Conservation (phyloP, 441 rosid genomes). For the Francoa sonchifolia region DNA sequence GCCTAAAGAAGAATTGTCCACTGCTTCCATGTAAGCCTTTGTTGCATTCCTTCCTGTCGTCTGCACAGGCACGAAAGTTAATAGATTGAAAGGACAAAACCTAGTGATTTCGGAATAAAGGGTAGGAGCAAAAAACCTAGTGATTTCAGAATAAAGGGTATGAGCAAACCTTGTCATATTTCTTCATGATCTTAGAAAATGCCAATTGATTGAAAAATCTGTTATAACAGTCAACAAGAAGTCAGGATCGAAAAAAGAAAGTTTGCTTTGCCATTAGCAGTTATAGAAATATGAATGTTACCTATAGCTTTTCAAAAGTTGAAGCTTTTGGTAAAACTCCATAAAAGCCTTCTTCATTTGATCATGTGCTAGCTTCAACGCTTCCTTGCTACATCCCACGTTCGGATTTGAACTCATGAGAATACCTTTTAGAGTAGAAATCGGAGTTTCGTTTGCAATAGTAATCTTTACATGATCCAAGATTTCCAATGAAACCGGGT, state of each 20-base stretch:
- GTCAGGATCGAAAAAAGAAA: neutral
- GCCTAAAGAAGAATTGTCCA: constrained; percentile 57
- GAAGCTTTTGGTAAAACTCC: constrained; percentile 54
- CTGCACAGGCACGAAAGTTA: constrained; percentile 20
- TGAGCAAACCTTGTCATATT: constrained; percentile 61
- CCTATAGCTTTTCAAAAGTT: constrained; percentile 59
- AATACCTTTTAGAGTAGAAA: constrained; percentile 32
- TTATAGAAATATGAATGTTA: constrained; percentile 15
- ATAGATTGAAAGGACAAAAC: constrained; percentile 5
- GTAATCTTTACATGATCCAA: constrained; percentile 54
- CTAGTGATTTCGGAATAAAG: neutral
- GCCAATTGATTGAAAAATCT: constrained; percentile 71
- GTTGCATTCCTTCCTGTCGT: constrained; percentile 47
- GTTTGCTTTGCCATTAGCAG: neutral
- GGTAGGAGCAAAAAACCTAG: neutral
- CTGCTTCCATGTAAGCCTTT: constrained; percentile 44
- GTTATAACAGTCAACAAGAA: constrained; percentile 8
- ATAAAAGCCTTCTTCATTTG: constrained; percentile 43
- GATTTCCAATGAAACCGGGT: constrained; percentile 38
- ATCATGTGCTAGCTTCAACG: constrained; percentile 48
- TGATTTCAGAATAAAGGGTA: neutral
- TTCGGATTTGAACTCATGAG: constrained; percentile 24
- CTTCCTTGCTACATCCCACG: constrained; percentile 29
- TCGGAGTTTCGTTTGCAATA: constrained; percentile 44
- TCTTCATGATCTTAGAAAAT: constrained; percentile 69